phyloP scores from a whole-genome alignment of 2,329 filamentous ascomycete genomes.

The Penicillium oxalicum region DNA sequence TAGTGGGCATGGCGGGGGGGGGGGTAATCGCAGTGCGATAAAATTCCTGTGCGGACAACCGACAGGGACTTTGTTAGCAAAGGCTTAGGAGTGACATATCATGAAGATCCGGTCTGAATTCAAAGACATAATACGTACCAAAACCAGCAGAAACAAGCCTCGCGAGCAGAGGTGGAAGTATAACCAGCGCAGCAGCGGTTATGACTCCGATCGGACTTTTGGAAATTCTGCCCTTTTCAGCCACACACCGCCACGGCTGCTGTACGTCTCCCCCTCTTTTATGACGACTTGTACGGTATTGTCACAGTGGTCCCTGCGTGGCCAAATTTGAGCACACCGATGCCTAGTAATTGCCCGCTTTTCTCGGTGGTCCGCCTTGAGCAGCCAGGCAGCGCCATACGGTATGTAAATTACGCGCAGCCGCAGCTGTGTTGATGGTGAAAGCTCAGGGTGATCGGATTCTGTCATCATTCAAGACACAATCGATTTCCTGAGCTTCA shows the following conservation, averaged over 20 bases:
- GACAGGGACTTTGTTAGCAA: neutral
- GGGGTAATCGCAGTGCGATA: conserved; percentile 22
- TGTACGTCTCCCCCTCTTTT: conserved; percentile 19
- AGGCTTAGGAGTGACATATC: neutral
- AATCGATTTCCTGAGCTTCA: neutral
- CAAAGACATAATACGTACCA: conserved; percentile 1
- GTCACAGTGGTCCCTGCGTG: conserved; percentile 6
- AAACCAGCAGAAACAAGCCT: neutral
- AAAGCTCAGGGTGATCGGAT: conserved; percentile 13
- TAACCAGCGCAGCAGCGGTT: conserved; percentile 5
- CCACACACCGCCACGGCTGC: conserved; percentile 30
- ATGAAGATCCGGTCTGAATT: neutral
- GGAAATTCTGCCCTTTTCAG: conserved; percentile 23
- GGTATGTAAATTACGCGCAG: conserved; percentile 22
- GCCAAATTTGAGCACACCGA: neutral
- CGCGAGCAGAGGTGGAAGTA: conserved; percentile 7
- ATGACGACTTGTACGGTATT: conserved; percentile 15
- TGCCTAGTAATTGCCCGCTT: neutral
- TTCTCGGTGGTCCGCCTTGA: neutral
- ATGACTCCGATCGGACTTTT: conserved; percentile 18
- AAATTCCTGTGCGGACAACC: conserved; percentile 12
- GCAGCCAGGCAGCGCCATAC: neutral
- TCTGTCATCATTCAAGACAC: conserved; percentile 1
- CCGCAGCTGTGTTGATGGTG: conserved; percentile 10
- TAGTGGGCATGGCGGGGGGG: conserved; percentile 75